A percentile compares a stretch with the other conserved stretches of the same genome.
Evolutionary conservation across 495 filamentous ascomycete genomes (phyloP).

Genomic region (Penicillium paradoxum): DNA sequence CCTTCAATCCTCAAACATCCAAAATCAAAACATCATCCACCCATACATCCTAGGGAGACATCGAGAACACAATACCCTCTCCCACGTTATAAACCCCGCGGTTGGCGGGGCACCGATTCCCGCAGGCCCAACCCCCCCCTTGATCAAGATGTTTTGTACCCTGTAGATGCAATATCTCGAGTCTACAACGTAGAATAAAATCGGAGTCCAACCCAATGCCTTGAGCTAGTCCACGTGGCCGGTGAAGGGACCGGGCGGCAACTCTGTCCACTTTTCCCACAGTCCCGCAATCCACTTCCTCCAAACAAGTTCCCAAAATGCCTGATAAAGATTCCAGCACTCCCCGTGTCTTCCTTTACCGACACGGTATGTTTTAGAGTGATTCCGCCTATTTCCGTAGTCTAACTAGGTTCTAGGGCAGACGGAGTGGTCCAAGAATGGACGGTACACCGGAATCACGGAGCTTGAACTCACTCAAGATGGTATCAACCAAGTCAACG

Average conservation of each 20-base stretch:
- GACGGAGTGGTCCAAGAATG: constrained; percentile 85
- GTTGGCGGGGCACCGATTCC: not conserved
- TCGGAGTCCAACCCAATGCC: not conserved
- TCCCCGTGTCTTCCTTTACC: constrained; percentile 36
- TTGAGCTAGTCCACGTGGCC: not conserved
- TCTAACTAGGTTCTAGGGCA: constrained; percentile 45
- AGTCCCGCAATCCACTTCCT: constrained; percentile 1
- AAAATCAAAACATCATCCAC: no score
- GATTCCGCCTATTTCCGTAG: not conserved
- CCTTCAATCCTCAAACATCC: no score
- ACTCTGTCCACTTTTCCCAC: not conserved
- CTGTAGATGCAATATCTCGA: no score
- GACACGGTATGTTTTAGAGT: constrained; percentile 26
- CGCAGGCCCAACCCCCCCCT: not conserved
- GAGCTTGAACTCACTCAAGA: constrained; percentile 74
- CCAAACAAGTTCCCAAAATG: constrained; percentile 22
- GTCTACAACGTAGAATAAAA: no score
- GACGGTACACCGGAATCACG: constrained; percentile 76
- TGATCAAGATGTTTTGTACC: not conserved
- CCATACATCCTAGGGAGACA: no score
- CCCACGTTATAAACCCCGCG: no score
- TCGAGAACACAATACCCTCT: not conserved
- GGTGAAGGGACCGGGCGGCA: not conserved
- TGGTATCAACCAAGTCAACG: constrained; percentile 66
- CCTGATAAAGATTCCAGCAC: constrained; percentile 44